Percentiles rank a stretch among this genome's conserved stretches.
These are phyloP conservation scores for Arthrinium puccinioides DNA, from an alignment of 2,329 filamentous ascomycete species.

Conservation along the genomic window DNA sequence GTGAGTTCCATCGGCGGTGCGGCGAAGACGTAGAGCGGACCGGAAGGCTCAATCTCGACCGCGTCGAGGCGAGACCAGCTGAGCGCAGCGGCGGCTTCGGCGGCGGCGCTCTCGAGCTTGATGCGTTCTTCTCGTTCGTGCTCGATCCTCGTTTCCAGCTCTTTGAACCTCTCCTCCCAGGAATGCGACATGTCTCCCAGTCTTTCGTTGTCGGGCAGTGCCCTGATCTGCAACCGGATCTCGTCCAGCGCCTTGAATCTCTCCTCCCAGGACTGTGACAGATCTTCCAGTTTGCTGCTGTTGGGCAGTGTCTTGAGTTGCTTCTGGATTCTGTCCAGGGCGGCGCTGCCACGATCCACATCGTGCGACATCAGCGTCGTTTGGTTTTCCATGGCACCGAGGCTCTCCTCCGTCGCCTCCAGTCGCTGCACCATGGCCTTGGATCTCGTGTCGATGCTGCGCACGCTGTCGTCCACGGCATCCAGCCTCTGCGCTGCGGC, in stretches of 20 bases:
- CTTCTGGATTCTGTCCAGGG: constrained; percentile 16
- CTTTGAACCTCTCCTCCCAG: constrained; percentile 15
- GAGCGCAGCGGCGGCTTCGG: constrained; percentile 9
- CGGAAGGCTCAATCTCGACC: constrained; percentile 16
- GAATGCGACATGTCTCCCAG: constrained; percentile 13
- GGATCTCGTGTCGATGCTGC: constrained; percentile 16
- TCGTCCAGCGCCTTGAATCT: constrained; percentile 15
- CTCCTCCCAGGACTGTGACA: constrained; percentile 15
- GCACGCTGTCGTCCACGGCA: constrained; percentile 17
- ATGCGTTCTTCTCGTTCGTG: constrained; percentile 9
- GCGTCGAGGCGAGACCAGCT: constrained; percentile 16
- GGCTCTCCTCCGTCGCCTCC: constrained; percentile 17
- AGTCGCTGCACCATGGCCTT: constrained; percentile 14
- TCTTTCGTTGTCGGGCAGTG: constrained; percentile 16
- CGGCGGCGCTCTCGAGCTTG: constrained; percentile 12
- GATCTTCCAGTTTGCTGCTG: constrained; percentile 13
- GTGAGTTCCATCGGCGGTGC: constrained; percentile 7
- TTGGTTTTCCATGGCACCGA: constrained; percentile 15
- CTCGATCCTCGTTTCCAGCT: constrained; percentile 15
- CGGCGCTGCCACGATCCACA: constrained; percentile 13
- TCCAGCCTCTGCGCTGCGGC: constrained; percentile 15
- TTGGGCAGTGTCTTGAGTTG: constrained; percentile 17
- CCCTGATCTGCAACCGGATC: constrained; percentile 15
- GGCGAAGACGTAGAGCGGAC: constrained; percentile 7
- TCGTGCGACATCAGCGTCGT: constrained; percentile 17